These are phyloP conservation scores for Corinectria fuckeliana DNA, from an alignment of 2,329 filamentous ascomycete species.

Conservation along the genomic window DNA sequence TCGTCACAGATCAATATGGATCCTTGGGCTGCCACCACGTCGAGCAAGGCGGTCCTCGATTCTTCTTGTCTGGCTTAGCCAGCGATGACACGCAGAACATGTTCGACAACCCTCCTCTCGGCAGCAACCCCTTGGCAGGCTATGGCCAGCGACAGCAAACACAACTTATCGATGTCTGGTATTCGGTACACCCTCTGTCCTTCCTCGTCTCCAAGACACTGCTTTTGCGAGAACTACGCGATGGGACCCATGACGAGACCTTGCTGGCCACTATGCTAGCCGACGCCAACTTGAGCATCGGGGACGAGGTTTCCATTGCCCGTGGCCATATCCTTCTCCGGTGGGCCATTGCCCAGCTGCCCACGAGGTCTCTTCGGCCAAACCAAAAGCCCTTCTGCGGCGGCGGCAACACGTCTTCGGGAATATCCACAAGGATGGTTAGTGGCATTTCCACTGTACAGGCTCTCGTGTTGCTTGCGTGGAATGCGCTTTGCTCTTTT, in stretches of 20 bases:
- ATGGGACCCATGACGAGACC: constrained; percentile 48
- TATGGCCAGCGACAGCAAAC: constrained; percentile 43
- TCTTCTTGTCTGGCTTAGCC: constrained; percentile 38
- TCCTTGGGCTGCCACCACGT: constrained; percentile 39
- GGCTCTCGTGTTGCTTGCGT: constrained; percentile 45
- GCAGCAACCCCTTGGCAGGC: constrained; percentile 38
- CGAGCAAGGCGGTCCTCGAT: constrained; percentile 36
- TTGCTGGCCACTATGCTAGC: constrained; percentile 49
- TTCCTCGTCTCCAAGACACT: constrained; percentile 50
- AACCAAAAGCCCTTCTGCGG: constrained; percentile 27
- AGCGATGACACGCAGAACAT: constrained; percentile 40
- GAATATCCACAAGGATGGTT: constrained; percentile 43
- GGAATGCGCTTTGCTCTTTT: constrained; percentile 44
- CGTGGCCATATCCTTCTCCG: constrained; percentile 43
- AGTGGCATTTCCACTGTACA: constrained; percentile 44
- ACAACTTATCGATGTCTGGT: constrained; percentile 51
- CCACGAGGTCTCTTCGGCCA: constrained; percentile 33
- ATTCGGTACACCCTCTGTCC: constrained; percentile 48
- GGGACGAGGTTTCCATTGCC: constrained; percentile 35
- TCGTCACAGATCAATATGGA: constrained; percentile 41
- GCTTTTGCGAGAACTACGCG: constrained; percentile 46
- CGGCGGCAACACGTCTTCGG: constrained; percentile 33
- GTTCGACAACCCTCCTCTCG: constrained; percentile 37
- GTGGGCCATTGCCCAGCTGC: constrained; percentile 45
- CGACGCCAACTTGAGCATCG: constrained; percentile 46